Conservation (phyloP, 371 early-diverging fungal species). For the Rhizopus delemar region DNA sequence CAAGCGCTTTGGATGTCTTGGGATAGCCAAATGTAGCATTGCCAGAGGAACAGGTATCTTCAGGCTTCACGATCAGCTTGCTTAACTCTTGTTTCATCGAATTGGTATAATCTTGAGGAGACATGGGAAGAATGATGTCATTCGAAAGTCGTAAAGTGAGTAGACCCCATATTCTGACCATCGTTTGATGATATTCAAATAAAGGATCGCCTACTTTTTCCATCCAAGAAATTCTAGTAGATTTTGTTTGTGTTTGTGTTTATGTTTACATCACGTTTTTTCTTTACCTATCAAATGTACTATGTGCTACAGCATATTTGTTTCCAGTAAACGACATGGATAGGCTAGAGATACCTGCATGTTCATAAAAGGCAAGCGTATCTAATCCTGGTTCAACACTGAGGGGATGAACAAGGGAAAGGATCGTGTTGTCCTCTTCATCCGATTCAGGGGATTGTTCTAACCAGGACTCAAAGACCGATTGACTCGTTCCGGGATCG, state of each 20-base stretch:
- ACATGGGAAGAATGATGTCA: conserved; percentile 35
- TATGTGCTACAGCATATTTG: conserved; percentile 56
- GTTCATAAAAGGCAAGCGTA: conserved; percentile 57
- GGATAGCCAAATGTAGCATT: no score
- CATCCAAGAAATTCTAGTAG: conserved; percentile 43
- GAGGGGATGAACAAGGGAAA: conserved; percentile 34
- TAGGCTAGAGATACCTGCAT: conserved; percentile 60
- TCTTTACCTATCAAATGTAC: conserved; percentile 52
- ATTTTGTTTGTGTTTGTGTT: neutral
- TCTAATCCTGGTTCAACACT: conserved; percentile 47
- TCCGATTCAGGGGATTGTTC: conserved; percentile 14
- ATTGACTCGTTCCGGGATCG: conserved; percentile 50
- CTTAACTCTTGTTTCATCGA: conserved; percentile 14
- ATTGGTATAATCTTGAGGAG: conserved; percentile 42
- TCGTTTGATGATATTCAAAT: conserved; percentile 58
- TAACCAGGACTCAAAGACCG: conserved; percentile 58
- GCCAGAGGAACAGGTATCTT: conserved; percentile 9
- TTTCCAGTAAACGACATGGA: conserved; percentile 52
- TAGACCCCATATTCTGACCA: conserved; percentile 45
- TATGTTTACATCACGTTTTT: neutral
- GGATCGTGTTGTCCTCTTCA: conserved; percentile 14
- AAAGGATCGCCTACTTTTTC: conserved; percentile 58
- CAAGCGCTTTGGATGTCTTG: conserved; percentile 1
- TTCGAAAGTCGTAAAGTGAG: conserved; percentile 37
- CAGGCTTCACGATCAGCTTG: neutral